Base-by-base conservation (phyloP, 2,329 filamentous ascomycete genomes). In the Fusarium aywerte region DNA sequence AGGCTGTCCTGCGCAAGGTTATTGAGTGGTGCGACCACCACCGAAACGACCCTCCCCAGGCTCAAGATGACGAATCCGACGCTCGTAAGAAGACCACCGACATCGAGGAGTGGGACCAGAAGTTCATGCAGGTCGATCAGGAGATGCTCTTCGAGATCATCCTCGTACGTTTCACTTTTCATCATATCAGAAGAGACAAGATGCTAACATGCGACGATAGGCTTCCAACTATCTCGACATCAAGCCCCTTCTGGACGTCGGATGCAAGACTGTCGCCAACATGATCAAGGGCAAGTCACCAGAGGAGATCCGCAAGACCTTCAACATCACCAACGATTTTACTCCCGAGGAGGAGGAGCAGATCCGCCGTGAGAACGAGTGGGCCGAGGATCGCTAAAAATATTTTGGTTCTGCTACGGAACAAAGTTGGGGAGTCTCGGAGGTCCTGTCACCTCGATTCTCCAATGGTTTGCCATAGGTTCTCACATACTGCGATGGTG, bases 221-320 rank as follows among this genome's bases (percentile, higher is more conserved):
- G 96, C 96, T 5, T 93, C 95, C 74, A 99, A 99, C 85, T 99
- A 98, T 80, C 90, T 99, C 62, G 96, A 99, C 73, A 99, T 99
- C 84, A 99, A 98, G 87, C 91, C 93, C 2, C 91, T 99, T 2
- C 90, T 99, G 27, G 96, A 99, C 70, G 95, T 98, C 62, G 96
- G 96, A 65, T 99, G 96, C 89, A 99, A 99, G 88, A 99, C 96
- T 0, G 96, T 99, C 16, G 96, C 96, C 65, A 99, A 99, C 83
- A 99, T 99, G 96, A 99, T 99, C 86, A 99, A 99, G 91, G 96
- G 96, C 83, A 99, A 99, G 87, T 97, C 93, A 0, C 96, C 96
- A 4, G 96, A 99, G 79, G 96, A 99, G 84, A 99, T 99, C 75
- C 92, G 96, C 50, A 99, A 98, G 87, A 99, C 96, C 0, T 99